Conservation (phyloP, 2,329 filamentous ascomycete genomes). For the Ophiosphaerella narmari region DNA sequence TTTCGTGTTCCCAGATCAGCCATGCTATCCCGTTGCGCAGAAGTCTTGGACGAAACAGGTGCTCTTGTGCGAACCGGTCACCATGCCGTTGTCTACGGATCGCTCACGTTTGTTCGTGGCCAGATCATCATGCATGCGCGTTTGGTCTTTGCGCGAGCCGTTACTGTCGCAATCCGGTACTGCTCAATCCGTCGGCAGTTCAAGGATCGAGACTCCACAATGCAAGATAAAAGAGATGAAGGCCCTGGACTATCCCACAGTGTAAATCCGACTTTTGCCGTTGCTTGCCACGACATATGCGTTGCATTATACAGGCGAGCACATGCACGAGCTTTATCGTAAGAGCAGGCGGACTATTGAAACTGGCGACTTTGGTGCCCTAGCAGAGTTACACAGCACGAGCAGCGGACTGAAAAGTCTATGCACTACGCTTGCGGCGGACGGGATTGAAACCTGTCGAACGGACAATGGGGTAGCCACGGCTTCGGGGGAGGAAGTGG, state of each 20-base stretch:
- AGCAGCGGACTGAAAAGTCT: slow-evolving; percentile 60
- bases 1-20: slow-evolving; percentile 54
- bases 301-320: slow-evolving; percentile 53
- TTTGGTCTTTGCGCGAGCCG: slow-evolving; percentile 57
- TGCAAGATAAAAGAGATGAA: slow-evolving; percentile 48
- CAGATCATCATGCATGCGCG: slow-evolving; percentile 57
- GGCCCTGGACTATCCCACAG: slow-evolving; percentile 60
- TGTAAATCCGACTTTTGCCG: slow-evolving; percentile 59
- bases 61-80: slow-evolving; percentile 53
- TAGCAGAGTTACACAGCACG: slow-evolving; percentile 59
- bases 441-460: slow-evolving; percentile 60
- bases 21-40: slow-evolving; percentile 56
- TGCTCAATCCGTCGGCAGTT: slow-evolving; percentile 57
- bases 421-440: slow-evolving; percentile 58
- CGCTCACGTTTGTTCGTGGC: slow-evolving; percentile 55
- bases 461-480: slow-evolving; percentile 59
- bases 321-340: slow-evolving; percentile 57
- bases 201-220: slow-evolving; percentile 52
- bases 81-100: slow-evolving; percentile 57
- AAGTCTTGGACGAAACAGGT: slow-evolving; percentile 53
- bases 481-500: slow-evolving; percentile 59
- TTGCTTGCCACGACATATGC: slow-evolving; percentile 59
- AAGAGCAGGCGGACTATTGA: slow-evolving; percentile 54
- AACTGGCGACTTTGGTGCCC: slow-evolving; percentile 54
- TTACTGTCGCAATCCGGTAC: slow-evolving; percentile 59